Base-by-base conservation (phyloP, 2,329 filamentous ascomycete species). In the Scolecobasidium constrictum region DNA sequence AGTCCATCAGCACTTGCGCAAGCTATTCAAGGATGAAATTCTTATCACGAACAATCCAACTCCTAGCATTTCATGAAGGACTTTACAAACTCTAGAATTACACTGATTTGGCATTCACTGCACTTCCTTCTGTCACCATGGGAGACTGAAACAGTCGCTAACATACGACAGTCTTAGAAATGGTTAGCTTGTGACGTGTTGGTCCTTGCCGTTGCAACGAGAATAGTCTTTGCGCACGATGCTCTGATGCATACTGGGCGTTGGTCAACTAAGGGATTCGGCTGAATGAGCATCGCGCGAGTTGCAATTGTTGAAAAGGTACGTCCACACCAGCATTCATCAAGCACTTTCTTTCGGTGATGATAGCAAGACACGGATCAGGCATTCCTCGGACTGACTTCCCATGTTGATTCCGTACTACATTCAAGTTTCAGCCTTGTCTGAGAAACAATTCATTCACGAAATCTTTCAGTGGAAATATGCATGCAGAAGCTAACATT, bases 381-480 rank as follows among this genome's bases (percentile, higher is more conserved):
- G 75, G 75, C 74, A 78, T 78, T 78, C 75, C 75, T 78, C 75
- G 72, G 72, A 66, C 75, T 70, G 72, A 78, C 78, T 63, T 65
- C 61, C 60, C 62, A 70, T 78, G 74, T 77, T 70, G 74, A 78
- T 73, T 69, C 67, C 73, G 72, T 77, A 68, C n/a, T 62, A 34
- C 17, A 59, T 60, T 67, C 60, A 75, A 79, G 75, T 78, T 78
- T 78, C 75, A 78, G 75, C 75, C 75, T 78, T 78, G 75, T 78
- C 74, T 78, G 75, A 78, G 63, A 55, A 52, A 54, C 11, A 33
- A 47, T 39, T 47, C 36, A 47, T 43, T 42, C 18, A 40, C 45
- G 47, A 34, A 49, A 18, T 17, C 16, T 42, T 11, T 38, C 37
- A 17, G 6, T 16, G 26, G 12, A 20, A 39, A 40, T 46, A 46